Evolutionary conservation across 306 rosid genomes (phyloP).

Genomic region (Cercis canadensis): DNA sequence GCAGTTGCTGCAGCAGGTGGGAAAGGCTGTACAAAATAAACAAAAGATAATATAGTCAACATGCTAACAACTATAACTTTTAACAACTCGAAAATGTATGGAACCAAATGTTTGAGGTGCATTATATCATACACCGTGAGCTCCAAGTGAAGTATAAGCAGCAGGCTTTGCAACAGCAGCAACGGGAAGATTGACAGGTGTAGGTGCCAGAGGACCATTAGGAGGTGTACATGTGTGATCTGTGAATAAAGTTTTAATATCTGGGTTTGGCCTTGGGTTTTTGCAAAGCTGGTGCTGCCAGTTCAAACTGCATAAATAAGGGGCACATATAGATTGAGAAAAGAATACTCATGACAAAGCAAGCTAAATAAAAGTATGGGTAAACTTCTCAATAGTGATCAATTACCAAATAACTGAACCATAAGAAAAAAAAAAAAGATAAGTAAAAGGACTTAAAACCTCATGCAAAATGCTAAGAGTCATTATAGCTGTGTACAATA

Average conservation of each 20-base stretch:
- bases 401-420: constrained; percentile 17
- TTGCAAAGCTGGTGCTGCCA: constrained; percentile 97
- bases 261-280: constrained; percentile 79
- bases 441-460: constrained; percentile 17
- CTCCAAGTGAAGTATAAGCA: constrained; percentile 72
- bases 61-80: constrained; percentile 11
- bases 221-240: constrained; percentile 79
- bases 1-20: constrained; percentile 71
- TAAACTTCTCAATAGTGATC: constrained; percentile 21
- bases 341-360: constrained; percentile 21
- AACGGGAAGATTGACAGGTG: constrained; percentile 81
- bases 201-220: constrained; percentile 73
- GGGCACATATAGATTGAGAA: constrained; percentile 27
- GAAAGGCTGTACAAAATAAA: constrained; percentile 64
- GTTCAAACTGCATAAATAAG: constrained; percentile 71
- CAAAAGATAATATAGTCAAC: constrained; percentile 26
- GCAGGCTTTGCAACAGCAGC: constrained; percentile 83
- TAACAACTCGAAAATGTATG: constrained; percentile 12
- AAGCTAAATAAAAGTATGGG: constrained; percentile 10
- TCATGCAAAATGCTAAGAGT: constrained; percentile 14
- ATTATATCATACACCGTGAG: constrained; percentile 73
- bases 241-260: constrained; percentile 77
- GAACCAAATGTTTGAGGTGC: constrained; percentile 38
- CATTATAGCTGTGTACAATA: background rate
- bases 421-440: too few species aligned